These are phyloP conservation scores for Cyberlindnera maclurae DNA, from an alignment of 805 yeast genomes.

Conservation along the genomic window DNA sequence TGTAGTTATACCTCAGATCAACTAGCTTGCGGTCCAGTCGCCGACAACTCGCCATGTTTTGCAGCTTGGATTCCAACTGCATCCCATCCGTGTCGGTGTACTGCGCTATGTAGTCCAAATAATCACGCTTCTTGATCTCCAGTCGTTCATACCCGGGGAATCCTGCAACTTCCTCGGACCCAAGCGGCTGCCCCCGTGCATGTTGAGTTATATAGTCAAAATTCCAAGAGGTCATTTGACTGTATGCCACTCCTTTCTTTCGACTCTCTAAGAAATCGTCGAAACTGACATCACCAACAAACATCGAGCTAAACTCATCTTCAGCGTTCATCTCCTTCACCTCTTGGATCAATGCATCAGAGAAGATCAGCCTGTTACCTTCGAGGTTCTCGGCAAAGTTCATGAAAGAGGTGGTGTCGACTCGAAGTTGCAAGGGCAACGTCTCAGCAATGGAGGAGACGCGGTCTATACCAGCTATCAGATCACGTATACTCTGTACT, in stretches of 20 bases:
- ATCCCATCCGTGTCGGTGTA: neutral
- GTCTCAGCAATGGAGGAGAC: too few relatives aligned
- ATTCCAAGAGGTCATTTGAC: neutral
- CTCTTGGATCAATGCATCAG: neutral
- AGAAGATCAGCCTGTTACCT: constrained; percentile 1
- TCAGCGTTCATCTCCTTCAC: neutral
- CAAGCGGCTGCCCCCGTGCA: neutral
- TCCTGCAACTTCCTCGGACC: neutral
- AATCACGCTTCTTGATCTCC: constrained; percentile 2
- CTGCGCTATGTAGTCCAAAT: neutral
- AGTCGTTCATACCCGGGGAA: neutral
- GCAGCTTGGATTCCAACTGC: neutral
- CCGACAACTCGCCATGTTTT: neutral
- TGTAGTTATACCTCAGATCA: neutral
- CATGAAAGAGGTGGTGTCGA: neutral
- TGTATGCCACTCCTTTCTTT: neutral
- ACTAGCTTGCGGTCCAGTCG: constrained; percentile 1
- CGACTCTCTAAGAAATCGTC: neutral
- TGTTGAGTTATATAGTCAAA: neutral
- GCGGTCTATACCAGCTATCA: too few relatives aligned
- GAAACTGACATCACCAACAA: neutral
- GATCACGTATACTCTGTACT: neutral
- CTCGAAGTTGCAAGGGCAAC: neutral
- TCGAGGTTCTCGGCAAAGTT: neutral
- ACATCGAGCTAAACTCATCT: constrained; percentile 1